Conservation (phyloP, 768 basidiomycete genomes). For the Xerocomus brunneocitrinus region DNA sequence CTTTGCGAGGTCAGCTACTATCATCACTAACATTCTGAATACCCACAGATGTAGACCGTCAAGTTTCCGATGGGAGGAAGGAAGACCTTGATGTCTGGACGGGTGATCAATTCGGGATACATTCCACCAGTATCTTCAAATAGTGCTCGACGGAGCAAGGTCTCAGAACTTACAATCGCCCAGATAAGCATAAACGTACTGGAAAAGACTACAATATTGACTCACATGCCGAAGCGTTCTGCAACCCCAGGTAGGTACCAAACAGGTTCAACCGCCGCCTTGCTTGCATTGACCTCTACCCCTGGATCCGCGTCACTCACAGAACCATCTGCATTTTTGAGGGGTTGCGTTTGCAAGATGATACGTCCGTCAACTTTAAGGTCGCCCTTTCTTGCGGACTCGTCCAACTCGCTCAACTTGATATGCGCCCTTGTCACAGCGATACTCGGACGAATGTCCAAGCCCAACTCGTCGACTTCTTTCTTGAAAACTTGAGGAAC, state of each 20-base stretch:
- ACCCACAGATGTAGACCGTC: conserved; percentile 85
- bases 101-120: conserved; percentile 93
- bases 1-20: conserved; percentile 33
- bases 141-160: conserved; percentile 77
- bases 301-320: conserved; percentile 59
- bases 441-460: conserved; percentile 91
- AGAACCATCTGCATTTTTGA: conserved; percentile 61
- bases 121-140: conserved; percentile 97
- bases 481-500: conserved; percentile 66
- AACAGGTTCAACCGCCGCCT: conserved; percentile 94
- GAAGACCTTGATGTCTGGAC: conserved; percentile 94
- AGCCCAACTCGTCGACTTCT: conserved; percentile 56
- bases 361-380: conserved; percentile 78
- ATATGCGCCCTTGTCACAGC: conserved; percentile 90
- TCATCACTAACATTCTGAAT: conserved; percentile 12
- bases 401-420: conserved; percentile 92
- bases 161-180: conserved; percentile 58
- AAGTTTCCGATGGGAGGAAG: conserved; percentile 89
- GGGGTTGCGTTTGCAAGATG: conserved; percentile 62
- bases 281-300: conserved; percentile 83
- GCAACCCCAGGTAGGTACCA: conserved; percentile 96
- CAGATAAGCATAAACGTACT: background rate
- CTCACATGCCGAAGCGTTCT: conserved; percentile 88
- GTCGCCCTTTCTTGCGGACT: conserved; percentile 65
- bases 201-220: conserved; percentile 4